Evolutionary conservation across 495 filamentous ascomycete species (phyloP).

Genomic region (Penicillium angulare): DNA sequence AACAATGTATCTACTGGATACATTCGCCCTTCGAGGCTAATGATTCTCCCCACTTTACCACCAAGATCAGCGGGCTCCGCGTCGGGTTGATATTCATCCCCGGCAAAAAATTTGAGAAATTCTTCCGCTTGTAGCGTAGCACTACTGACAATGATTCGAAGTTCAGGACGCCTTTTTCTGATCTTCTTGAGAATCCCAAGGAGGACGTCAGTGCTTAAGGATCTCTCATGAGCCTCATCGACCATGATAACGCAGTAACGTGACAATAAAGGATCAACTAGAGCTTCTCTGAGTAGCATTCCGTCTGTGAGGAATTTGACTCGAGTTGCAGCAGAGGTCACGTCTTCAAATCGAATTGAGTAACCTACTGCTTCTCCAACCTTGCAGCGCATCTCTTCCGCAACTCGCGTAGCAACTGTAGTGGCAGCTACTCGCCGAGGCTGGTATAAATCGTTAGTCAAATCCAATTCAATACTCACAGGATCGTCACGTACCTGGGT

Average conservation of each 20-base stretch:
- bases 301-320: conserved; percentile 99
- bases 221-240: conserved; percentile 96
- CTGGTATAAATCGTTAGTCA: conserved; percentile 43
- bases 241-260: conserved; percentile 98
- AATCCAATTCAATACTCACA: not conserved
- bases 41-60: conserved; percentile 63
- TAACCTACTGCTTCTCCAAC: conserved; percentile 95
- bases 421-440: conserved; percentile 91
- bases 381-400: conserved; percentile 88
- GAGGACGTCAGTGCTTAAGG: conserved; percentile 89
- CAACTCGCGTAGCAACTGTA: conserved; percentile 86
- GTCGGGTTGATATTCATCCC: conserved; percentile 38
- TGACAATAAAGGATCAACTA: conserved; percentile 89
- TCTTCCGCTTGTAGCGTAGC: conserved; percentile 91
- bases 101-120: conserved; percentile 79
- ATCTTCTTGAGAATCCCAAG: conserved; percentile 97
- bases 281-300: conserved; percentile 86
- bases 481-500: conserved; percentile 69
- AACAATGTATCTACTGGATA: conserved; percentile 91
- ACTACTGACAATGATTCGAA: conserved; percentile 89
- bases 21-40: conserved; percentile 86
- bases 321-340: conserved; percentile 79
- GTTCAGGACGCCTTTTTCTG: conserved; percentile 71
- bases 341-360: conserved; percentile 93
- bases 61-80: conserved; percentile 39